phyloP scores from a whole-genome alignment of 2,329 filamentous ascomycete genomes.

The Zalaria obscura region DNA sequence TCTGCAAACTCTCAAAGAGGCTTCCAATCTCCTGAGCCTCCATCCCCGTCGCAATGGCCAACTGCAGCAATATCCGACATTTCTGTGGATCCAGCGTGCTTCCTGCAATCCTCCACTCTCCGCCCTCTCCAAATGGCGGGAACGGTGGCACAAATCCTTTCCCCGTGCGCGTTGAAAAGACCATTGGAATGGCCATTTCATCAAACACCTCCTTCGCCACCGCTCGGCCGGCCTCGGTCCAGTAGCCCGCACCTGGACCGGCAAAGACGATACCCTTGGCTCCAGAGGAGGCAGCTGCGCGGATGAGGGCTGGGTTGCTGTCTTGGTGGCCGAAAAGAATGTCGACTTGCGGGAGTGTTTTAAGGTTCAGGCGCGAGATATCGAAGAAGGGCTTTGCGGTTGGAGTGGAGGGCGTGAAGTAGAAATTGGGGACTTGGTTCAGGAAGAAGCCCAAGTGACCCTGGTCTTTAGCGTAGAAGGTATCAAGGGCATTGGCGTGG shows the following conservation, averaged over 20 bases:
- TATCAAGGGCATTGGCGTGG: conserved; percentile 48
- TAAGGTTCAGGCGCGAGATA: conserved; percentile 17
- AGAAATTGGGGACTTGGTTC: conserved; percentile 45
- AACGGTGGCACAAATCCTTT: conserved; percentile 35
- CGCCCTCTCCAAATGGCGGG: conserved; percentile 4
- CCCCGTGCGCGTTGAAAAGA: conserved; percentile 37
- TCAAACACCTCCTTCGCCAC: conserved; percentile 31
- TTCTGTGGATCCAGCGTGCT: conserved; percentile 44
- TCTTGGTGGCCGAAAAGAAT: conserved; percentile 43
- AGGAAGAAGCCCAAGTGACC: conserved; percentile 45
- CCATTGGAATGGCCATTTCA: conserved; percentile 33
- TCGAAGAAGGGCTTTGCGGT: conserved; percentile 32
- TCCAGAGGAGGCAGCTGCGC: conserved; percentile 33
- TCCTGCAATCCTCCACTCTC: conserved; percentile 25
- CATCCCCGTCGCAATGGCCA: conserved; percentile 18
- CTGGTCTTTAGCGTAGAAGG: conserved; percentile 44
- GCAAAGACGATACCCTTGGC: conserved; percentile 42
- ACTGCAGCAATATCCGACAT: conserved; percentile 36
- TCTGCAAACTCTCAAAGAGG: conserved; percentile 11
- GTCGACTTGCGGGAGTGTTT: conserved; percentile 38
- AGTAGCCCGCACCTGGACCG: conserved; percentile 40
- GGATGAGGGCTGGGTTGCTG: conserved; percentile 33
- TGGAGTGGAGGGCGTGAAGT: conserved; percentile 38
- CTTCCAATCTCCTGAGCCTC: conserved; percentile 29
- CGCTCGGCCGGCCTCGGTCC: conserved; percentile 24